Base-by-base conservation (phyloP, 2,329 filamentous ascomycete species). In the Nigrospora sphaerica region DNA sequence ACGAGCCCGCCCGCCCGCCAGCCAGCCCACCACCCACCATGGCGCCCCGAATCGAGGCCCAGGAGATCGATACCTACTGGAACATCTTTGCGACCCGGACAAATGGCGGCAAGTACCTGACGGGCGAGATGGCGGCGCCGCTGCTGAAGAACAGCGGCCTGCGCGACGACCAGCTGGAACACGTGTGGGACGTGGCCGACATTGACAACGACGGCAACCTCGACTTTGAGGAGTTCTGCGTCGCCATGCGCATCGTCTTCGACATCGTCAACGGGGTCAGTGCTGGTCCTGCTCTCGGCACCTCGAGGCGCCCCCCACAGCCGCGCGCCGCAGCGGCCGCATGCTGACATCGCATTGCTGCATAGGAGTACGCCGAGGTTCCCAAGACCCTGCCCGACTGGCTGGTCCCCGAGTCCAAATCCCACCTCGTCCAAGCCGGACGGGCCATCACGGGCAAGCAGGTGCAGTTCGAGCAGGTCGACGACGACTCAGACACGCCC, bases 201-300 rank as follows among this genome's bases (percentile, higher is more conserved):
- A 89, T 98, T 51, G 93, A 98, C 69, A 91, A 91, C 58, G 93
- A 98, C 72, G 93, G 93, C 52, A 95, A 95, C 68, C 76, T 98
- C 46, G 93, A 98, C 70, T 98, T 98, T 72, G 93, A 98, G 71
- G 93, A 98, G 75, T 98, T 98, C 67, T 98, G 93, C 67, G 93
- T 98, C 48, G 93, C 91, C 35, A 98, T 98, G 93, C 82, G 93
- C 61, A 74, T 98, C 61, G 96, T 97, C 59, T 98, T 97, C 67
- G 93, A 98, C 65, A 73, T 97, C 54, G 83, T 98, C 57, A 98
- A 98, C 62, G 93, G 93, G 58, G 88, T 95, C 33, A 47, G 57
- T 47, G 12, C 18, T n/a, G 32, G 32, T 18, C 23, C 23, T 28
- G 23, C 23, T 28, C 23, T 28, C 23, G 2, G 23, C 23, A 28